Evolutionary conservation across 23 red algal genomes (phyloP), one percentile per base, ranked within the genome.

Genomic region (Agarophyton chilense): DNA sequence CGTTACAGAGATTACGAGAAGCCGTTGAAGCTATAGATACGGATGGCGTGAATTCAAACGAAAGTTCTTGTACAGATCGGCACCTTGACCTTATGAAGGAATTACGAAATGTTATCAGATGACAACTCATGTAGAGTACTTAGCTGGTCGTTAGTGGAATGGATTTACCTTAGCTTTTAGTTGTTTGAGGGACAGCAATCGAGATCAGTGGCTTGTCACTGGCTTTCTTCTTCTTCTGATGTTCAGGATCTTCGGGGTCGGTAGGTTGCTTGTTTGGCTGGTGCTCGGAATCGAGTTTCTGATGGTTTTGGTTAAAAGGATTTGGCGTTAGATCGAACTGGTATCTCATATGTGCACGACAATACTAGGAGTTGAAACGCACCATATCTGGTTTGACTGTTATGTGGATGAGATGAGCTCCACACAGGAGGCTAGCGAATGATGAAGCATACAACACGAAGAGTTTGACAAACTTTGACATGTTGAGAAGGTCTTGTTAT

Each of bases 301-400:
- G 60, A 35, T 16, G 18, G 10, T 21, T 62, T 65, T 65, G 60
- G 2, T 65, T 14, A 33, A 14, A 35, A 65, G 26, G 9, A 33
- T 28, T 21, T 1, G 17, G 17, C 25, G 55, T 58, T 58, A 58
- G 55, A 54, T 58, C 55, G 29, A 28, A 28, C 55, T 54, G 16
- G 2, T 13, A 54, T 18, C 5, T 29, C 22, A 58, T 28, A 25
- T 25, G 6, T 18, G 9, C 3, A 35, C 60, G 22, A 12, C 31
- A 65, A 8, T 7, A 36, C 44, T 47, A 10, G 60, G 13, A 36
- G 18, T 65, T 33, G 29, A 65, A 18, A 87, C 82, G 61, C 71
- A 89, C 85, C 73, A 89, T 89, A 61, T 89, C 71, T 24, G 85
- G 85, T 38, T 89, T 77, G 10, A 89, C 51, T 24, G 85, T 89